Percentiles rank a stretch among this genome's conserved stretches.
Evolutionary conservation across 495 filamentous ascomycete species (phyloP).

Genomic region (Penicillium alfredii): DNA sequence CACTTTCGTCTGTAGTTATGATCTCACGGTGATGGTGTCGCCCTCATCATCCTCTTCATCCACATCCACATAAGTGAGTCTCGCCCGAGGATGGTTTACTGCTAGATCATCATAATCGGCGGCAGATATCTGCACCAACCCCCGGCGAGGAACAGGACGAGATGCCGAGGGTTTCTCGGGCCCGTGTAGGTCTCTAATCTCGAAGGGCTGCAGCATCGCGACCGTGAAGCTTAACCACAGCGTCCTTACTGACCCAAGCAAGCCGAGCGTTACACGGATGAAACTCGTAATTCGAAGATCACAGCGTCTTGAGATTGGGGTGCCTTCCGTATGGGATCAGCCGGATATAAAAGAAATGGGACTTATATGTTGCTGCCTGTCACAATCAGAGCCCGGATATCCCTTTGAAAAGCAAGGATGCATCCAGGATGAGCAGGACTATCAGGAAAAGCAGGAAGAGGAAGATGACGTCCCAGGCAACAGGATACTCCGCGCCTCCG

Average conservation of each 20-base stretch:
- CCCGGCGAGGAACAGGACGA: constrained; percentile 9
- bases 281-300: too few species aligned
- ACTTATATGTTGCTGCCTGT: constrained; percentile 24
- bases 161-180: constrained; percentile 2
- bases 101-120: constrained; percentile 47
- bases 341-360: too few species aligned
- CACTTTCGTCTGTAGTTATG: background rate
- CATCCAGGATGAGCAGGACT: too few species aligned
- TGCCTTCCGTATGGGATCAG: too few species aligned
- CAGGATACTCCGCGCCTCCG: constrained; percentile 7
- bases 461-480: constrained; percentile 9
- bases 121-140: constrained; percentile 35
- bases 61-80: constrained; percentile 49
- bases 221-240: too few species aligned
- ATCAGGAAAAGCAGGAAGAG: background rate
- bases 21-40: constrained; percentile 47
- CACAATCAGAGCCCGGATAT: constrained; percentile 2
- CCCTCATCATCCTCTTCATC: constrained; percentile 50
- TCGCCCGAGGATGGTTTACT: constrained; percentile 42
- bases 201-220: constrained; percentile 40
- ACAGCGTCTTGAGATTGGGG: constrained; percentile 3
- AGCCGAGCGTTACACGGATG: too few species aligned
- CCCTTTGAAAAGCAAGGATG: background rate
- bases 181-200: constrained; percentile 35
- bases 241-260: too few species aligned